These are phyloP conservation scores for Salix dunnii DNA, from an alignment of 345 rosid genomes.

Conservation along the genomic window DNA sequence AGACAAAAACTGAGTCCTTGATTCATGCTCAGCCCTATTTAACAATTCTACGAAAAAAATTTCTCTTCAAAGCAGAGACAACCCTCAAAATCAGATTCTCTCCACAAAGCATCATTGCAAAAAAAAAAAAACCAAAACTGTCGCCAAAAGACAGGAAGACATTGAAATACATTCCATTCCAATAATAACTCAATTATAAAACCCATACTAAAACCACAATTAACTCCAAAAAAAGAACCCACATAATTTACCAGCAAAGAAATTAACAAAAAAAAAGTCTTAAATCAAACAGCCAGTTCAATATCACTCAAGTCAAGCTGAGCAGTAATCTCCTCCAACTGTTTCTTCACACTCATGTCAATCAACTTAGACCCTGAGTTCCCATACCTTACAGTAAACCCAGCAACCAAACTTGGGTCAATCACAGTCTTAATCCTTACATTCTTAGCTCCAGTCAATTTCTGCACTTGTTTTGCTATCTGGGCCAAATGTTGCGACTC, in stretches of 20 bases:
- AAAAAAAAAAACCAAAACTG: too few relatives aligned
- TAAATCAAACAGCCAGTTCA: slow-evolving; percentile 45
- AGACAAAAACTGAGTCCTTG: too few relatives aligned
- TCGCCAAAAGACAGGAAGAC: neutral
- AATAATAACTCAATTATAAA: neutral
- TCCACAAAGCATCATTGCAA: too few relatives aligned
- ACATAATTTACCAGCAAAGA: slow-evolving; percentile 2
- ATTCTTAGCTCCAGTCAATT: slow-evolving; percentile 73
- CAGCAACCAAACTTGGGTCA: slow-evolving; percentile 81
- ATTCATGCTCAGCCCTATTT: too few relatives aligned
- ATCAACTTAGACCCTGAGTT: slow-evolving; percentile 69
- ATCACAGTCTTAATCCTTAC: slow-evolving; percentile 77
- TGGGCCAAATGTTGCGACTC: slow-evolving; percentile 77
- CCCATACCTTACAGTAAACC: slow-evolving; percentile 86
- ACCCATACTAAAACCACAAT: neutral
- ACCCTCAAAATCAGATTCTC: too few relatives aligned
- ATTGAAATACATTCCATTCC: neutral
- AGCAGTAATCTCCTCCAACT: slow-evolving; percentile 78
- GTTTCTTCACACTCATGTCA: slow-evolving; percentile 95
- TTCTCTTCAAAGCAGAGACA: too few relatives aligned
- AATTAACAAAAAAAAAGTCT: neutral
- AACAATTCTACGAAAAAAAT: too few relatives aligned
- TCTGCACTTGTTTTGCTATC: slow-evolving; percentile 93
- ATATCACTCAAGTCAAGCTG: slow-evolving; percentile 79
- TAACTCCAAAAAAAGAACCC: neutral